Conservation (phyloP, 257 asterid species). For the Nicotiana tabacum region DNA sequence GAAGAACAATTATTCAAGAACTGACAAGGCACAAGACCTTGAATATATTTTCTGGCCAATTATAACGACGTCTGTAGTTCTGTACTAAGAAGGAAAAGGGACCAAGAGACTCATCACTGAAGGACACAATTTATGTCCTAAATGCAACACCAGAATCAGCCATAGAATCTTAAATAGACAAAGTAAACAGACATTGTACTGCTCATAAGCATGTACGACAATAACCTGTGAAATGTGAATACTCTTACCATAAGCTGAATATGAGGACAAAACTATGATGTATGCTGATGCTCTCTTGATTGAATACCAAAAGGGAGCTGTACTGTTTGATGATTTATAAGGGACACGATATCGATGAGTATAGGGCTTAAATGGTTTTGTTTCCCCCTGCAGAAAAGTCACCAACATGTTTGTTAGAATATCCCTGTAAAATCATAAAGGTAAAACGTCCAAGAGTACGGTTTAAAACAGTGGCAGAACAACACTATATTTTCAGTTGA, state of each 20-base stretch:
- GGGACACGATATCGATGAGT: constrained; percentile 5
- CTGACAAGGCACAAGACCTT: too few species aligned
- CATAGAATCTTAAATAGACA: not conserved
- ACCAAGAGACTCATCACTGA: too few species aligned
- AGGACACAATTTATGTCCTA: too few species aligned
- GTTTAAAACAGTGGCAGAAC: too few species aligned
- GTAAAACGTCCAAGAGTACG: not conserved
- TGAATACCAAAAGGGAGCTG: constrained; percentile 3
- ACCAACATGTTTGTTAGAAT: not conserved
- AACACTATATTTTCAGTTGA: too few species aligned
- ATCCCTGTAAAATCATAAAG: not conserved
- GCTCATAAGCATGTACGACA: too few species aligned
- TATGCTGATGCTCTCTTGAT: constrained; percentile 4
- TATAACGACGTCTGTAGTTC: too few species aligned
- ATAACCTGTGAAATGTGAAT: too few species aligned
- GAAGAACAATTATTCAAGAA: too few species aligned
- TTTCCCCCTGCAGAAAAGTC: not conserved
- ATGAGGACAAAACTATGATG: constrained; percentile 1
- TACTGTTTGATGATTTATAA: not conserved
- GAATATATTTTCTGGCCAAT: too few species aligned
- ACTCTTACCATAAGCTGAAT: constrained; percentile 4
- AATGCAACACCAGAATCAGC: too few species aligned
- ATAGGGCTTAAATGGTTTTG: constrained; percentile 8
- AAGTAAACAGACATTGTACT: not conserved
- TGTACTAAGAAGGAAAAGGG: too few species aligned